Percentiles rank a stretch among this genome's conserved stretches.
Evolutionary conservation across 225 moss, liverwort and hornwort genomes (phyloP).

Genomic region (Pleurozium schreberi): DNA sequence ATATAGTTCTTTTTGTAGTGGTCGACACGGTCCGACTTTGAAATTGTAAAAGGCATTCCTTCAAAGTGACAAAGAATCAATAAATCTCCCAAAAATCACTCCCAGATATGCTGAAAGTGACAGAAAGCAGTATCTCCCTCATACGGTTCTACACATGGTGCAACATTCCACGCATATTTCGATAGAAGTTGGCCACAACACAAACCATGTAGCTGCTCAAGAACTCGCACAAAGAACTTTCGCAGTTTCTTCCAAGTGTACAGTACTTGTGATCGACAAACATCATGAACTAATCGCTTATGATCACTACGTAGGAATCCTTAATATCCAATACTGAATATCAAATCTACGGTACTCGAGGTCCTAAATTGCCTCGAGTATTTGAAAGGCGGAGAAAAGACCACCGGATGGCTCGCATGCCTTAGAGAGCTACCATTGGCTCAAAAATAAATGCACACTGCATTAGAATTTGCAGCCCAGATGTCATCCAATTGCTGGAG

Average conservation of each 20-base stretch:
- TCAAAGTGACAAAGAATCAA: not conserved
- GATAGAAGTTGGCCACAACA: not conserved
- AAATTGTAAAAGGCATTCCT: not conserved
- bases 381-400: not conserved
- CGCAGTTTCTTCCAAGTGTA: not conserved
- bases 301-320: not conserved
- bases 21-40: not conserved
- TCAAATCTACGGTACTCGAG: not conserved
- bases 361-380: constrained; percentile 1
- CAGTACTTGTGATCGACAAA: not conserved
- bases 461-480: not conserved
- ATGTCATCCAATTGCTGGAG: not conserved
- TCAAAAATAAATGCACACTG: not conserved
- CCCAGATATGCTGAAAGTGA: not conserved
- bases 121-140: not conserved
- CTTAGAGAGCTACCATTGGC: not conserved
- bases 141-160: not conserved
- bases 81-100: not conserved
- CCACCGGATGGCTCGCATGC: not conserved
- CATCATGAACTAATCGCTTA: not conserved
- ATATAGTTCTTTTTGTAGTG: not conserved
- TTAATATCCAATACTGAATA: not conserved
- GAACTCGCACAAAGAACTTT: not conserved
- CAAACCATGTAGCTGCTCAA: not conserved
- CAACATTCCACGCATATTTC: not conserved